phyloP scores from a whole-genome alignment of 306 rosid genomes.

The Quercus gilva region DNA sequence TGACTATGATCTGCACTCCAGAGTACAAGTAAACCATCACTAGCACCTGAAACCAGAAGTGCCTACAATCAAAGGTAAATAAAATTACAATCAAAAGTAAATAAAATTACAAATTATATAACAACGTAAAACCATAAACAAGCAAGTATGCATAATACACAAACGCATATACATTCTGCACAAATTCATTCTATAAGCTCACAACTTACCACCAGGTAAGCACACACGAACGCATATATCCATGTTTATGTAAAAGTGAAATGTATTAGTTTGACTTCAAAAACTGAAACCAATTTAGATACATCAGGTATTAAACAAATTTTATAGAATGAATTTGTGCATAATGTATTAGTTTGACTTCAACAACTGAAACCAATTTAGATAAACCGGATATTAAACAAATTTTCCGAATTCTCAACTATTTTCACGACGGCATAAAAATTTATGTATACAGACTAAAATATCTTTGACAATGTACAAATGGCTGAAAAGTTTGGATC shows the following conservation, averaged over 20 bases:
- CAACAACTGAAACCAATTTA: neutral
- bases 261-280: neutral
- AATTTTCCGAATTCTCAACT: too few relatives aligned
- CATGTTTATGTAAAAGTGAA: neutral
- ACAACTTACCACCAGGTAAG: neutral
- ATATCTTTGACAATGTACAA: too few relatives aligned
- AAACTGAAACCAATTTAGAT: neutral
- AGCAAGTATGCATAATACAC: neutral
- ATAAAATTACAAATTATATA: slow-evolving; percentile 18
- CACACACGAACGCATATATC: neutral
- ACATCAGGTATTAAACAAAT: too few relatives aligned
- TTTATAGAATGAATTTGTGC: too few relatives aligned
- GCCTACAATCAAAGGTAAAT: slow-evolving; percentile 56
- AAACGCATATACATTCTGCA: neutral
- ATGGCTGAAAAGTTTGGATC: too few relatives aligned
- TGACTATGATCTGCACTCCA: slow-evolving; percentile 98
- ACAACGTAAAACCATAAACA: neutral
- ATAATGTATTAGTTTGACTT: neutral
- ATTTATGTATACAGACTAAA: too few relatives aligned
- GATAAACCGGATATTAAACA: neutral
- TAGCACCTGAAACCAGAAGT: slow-evolving; percentile 92
- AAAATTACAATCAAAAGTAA: slow-evolving; percentile 29
- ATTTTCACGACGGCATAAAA: too few relatives aligned
- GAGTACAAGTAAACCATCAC: slow-evolving; percentile 88
- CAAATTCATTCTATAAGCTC: neutral